Evolutionary conservation across 2,329 filamentous ascomycete genomes (phyloP).

Genomic region (Colletotrichum scovillei): DNA sequence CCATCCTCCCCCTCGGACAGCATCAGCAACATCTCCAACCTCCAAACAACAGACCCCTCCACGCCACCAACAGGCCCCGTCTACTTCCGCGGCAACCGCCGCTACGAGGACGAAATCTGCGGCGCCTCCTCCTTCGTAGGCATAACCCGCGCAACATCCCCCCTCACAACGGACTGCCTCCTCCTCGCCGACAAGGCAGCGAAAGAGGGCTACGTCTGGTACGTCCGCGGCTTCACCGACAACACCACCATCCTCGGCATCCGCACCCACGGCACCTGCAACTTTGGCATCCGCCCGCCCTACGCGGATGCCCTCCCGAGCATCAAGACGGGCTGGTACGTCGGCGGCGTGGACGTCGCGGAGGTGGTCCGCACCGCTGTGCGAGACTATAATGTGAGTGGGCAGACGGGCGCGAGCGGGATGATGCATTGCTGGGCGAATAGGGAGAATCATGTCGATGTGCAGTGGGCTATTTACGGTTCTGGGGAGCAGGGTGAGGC

Average conservation of each 20-base stretch:
- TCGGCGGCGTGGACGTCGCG: slow-evolving; percentile 12
- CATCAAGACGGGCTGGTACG: slow-evolving; percentile 3
- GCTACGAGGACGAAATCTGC: neutral
- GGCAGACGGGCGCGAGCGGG: slow-evolving; percentile 13
- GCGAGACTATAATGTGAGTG: neutral
- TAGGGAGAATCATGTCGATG: neutral
- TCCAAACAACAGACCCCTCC: neutral
- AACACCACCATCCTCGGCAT: slow-evolving; percentile 17
- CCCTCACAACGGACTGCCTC: slow-evolving; percentile 3
- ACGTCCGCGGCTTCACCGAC: slow-evolving; percentile 4
- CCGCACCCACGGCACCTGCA: slow-evolving; percentile 1
- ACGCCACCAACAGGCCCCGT: neutral
- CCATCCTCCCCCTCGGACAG: neutral
- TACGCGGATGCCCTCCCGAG: neutral
- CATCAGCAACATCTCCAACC: too few relatives aligned
- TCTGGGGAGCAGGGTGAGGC: neutral
- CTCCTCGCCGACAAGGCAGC: slow-evolving; percentile 4
- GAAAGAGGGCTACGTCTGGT: neutral
- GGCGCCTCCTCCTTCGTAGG: slow-evolving; percentile 9
- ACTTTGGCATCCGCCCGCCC: slow-evolving; percentile 18
- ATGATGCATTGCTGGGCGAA: slow-evolving; percentile 14
- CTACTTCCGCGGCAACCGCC: neutral
- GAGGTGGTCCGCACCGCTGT: neutral
- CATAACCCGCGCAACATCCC: slow-evolving; percentile 6
- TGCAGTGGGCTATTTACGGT: slow-evolving; percentile 19